Evolutionary conservation across 768 basidiomycete species (phyloP), one percentile per base, ranked within the genome.

Genomic region (Tulasnella sp.): DNA sequence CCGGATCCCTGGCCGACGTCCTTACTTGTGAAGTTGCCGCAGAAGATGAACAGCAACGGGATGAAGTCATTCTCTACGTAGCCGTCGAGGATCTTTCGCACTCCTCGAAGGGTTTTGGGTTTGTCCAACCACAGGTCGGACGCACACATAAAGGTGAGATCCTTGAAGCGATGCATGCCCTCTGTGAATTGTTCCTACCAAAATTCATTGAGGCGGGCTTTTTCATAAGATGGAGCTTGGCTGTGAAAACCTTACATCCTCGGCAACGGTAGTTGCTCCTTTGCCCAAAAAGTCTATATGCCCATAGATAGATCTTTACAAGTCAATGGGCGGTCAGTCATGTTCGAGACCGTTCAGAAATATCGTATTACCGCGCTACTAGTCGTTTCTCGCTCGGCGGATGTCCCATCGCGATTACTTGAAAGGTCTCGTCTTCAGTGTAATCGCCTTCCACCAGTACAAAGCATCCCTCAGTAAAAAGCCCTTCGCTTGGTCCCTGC

Each of bases 281-380:
- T 87, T 83, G n/a, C 96, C 96, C 10, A 98, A 78, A 67, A 98
- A 96, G 70, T 99, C 96, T 29, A 97, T 84, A 67, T 98, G 96
- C 0, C 93, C 96, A 67, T 89, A 96, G 64, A 98, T 84, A 42
- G 87, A 90, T 63, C 92, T 93, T 67, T 9, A 44, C 50, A 38
- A 43, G 17, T 17, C 17, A 3, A 21, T 10, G n/a, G n/a, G n/a
- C n/a, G n/a, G n/a, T n/a, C n/a, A n/a, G n/a, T n/a, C n/a, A n/a
- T n/a, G n/a, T n/a, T n/a, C n/a, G n/a, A n/a, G n/a, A n/a, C n/a
- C n/a, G n/a, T n/a, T n/a, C n/a, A n/a, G n/a, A n/a, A n/a, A n/a
- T n/a, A n/a, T n/a, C n/a, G n/a, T n/a, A n/a, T n/a, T 67, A 91
- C 89, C 91, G 78, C 15, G 94, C 84, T 1, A 80, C 82, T 61